Percentiles rank a stretch among this genome's conserved stretches.
Conservation (phyloP, 306 rosid genomes). For the Prunus davidiana region DNA sequence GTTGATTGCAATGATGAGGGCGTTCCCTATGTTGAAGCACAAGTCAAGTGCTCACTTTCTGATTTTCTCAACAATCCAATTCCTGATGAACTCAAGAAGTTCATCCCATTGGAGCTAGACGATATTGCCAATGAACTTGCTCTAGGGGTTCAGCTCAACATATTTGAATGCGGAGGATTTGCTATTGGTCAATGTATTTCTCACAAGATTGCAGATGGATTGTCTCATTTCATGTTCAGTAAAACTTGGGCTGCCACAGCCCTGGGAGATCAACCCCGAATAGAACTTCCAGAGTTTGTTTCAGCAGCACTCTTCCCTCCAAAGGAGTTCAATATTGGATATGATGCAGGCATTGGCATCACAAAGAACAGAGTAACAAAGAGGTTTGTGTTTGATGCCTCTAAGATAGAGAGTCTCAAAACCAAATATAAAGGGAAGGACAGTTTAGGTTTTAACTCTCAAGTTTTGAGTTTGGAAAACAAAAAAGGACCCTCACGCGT, state of each 20-base stretch:
- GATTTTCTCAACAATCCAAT: constrained; percentile 13
- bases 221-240: constrained; percentile 11
- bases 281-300: constrained; percentile 21
- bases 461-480: too few relatives aligned
- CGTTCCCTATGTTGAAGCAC: constrained; percentile 17
- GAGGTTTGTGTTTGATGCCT: constrained; percentile 15
- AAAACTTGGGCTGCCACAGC: constrained; percentile 21
- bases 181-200: constrained; percentile 26
- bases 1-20: constrained; percentile 37
- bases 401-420: background rate
- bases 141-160: constrained; percentile 26
- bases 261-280: background rate
- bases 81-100: constrained; percentile 21
- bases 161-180: constrained; percentile 25
- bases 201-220: constrained; percentile 29
- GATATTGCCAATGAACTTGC: background rate
- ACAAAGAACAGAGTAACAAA: constrained; percentile 2
- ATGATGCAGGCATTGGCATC: constrained; percentile 8
- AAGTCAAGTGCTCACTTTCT: constrained; percentile 1
- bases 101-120: constrained; percentile 23
- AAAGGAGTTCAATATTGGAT: background rate
- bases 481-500: background rate
- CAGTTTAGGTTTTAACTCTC: background rate
- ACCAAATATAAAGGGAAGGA: too few relatives aligned
- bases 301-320: constrained; percentile 45